Base-by-base conservation (phyloP, 768 basidiomycete genomes). In the Dentipellis fragilis region DNA sequence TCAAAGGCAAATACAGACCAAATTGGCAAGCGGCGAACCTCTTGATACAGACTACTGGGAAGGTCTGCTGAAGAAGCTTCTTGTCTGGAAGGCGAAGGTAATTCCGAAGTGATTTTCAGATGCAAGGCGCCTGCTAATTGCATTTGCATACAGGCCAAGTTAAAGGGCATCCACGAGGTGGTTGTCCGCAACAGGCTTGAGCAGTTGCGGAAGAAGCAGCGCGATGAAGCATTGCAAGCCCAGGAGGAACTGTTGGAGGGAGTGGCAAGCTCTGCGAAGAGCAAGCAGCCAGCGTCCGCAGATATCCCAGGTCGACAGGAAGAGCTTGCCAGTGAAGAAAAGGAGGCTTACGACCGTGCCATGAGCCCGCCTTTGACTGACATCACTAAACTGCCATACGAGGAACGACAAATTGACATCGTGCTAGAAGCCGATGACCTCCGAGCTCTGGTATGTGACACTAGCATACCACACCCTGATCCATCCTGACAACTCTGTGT, bases 1-100 rank as follows among this genome's bases (percentile, higher is more conserved):
- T 49, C 96, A 99, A 69, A 79, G 80, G 55, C 85, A 85, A 65
- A 85, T 98, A 10, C 92, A 93, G 65, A 79, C 78, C 51, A 98
- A 98, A 69, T 80, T 98, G 3, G 74, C 81, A 0, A 91, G 92
- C 59, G 91, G 93, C 36, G 94, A 97, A 70, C 93, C 93, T 2
- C 80, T 99, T 37, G 96, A 99, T 69, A 89, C 84, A 10, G 96
- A 99, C 68, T 99, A 98, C 66, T 99, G 96, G 96, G 96, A 98
- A 70, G 78, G 83, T 49, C 72, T 99, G 8, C 70, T 98, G 55
- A 89, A 93, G 69, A 96, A 89, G 68, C 69, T 99, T 36, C 74
- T 97, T 21, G 95, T 98, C 3, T 96, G 91, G 86, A 98, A 98
- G 72, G 89, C 96, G 19, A 97, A 97, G 75, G 93, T 92, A 62